Conservation (phyloP, 2,329 filamentous ascomycete species). For the Fusarium bactridioides region DNA sequence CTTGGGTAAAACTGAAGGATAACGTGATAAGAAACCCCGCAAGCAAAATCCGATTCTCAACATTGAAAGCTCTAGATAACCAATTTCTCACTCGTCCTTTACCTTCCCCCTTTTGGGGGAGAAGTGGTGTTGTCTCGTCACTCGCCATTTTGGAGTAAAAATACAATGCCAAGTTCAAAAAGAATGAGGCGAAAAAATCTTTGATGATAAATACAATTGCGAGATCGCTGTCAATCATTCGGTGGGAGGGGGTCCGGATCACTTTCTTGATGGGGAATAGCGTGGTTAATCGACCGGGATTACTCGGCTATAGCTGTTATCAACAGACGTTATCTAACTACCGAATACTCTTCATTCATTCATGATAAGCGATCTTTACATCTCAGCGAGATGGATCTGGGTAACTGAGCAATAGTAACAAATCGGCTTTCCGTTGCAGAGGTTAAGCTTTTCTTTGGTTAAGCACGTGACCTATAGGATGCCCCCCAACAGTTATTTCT, state of each 20-base stretch:
- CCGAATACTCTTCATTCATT: not conserved
- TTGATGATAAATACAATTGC: slow-evolving; percentile 27
- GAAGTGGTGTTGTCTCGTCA: slow-evolving; percentile 37
- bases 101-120: slow-evolving; percentile 15
- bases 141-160: slow-evolving; percentile 26
- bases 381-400: not conserved
- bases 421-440: not conserved
- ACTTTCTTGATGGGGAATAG: slow-evolving; percentile 18
- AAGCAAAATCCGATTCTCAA: slow-evolving; percentile 60
- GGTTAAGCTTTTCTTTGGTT: fast-evolving
- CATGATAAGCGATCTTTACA: not conserved
- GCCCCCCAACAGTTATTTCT: not conserved
- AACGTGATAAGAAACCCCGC: slow-evolving; percentile 67
- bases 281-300: not conserved
- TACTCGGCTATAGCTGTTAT: slow-evolving; percentile 17
- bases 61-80: slow-evolving; percentile 32
- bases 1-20: slow-evolving; percentile 59
- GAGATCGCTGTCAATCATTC: slow-evolving; percentile 11
- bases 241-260: slow-evolving; percentile 12
- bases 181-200: slow-evolving; percentile 10
- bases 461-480: not conserved
- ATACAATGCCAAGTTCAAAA: not conserved
- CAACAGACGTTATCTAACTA: not conserved
- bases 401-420: fast-evolving
- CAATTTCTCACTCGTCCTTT: slow-evolving; percentile 18